Base-by-base conservation (phyloP, 352 stramenopile genomes). In the Pythium insidiosum region DNA sequence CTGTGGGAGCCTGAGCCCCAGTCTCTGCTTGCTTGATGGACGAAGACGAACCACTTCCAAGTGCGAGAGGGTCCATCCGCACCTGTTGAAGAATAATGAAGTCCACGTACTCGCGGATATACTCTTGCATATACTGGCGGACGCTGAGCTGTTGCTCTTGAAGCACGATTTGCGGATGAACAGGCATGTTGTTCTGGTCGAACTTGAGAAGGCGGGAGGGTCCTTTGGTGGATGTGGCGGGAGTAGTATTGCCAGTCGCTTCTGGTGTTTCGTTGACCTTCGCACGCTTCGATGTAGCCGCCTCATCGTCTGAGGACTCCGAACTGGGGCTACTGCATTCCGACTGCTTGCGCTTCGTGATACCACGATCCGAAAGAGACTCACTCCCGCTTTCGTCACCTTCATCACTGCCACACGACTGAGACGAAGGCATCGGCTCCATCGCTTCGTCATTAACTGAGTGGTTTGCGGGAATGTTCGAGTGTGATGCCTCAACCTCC, bases 361-460 rank as follows among this genome's bases (percentile, higher is more conserved):
- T n/a, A n/a, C 55, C 66, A 3, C 40, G 35, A 30, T 84, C 77
- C 0, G 66, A 78, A 37, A 68, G 63, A 5, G 68, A 79, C 35
- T 83, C 71, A 22, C 66, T 83, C n/a, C n/a, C n/a, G 19, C 60
- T 63, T 12, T 80, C 69, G 20, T 82, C 68, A 20, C 55, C 76
- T 47, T 73, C 68, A 36, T 86, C 72, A 29, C 60, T 84, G 23
- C 85, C 72, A 18, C 63, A 81, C 0, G 77, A 81, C 47, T 83
- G 63, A 2, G 77, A 66, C 6, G 69, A 81, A 46, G 76, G 75
- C 34, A 69, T 12, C 4, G 12, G 24, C 10, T 56, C 47, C 1
- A 25, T 33, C 11, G 56, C 43, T 16, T 54, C 43, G 6, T 38
- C 30, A 29, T 43, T 33, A 9, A 33, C 28, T n/a, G n/a, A n/a